Evolutionary conservation across 2,329 filamentous ascomycete species (phyloP).

Genomic region (Arthrobotrys conoides): DNA sequence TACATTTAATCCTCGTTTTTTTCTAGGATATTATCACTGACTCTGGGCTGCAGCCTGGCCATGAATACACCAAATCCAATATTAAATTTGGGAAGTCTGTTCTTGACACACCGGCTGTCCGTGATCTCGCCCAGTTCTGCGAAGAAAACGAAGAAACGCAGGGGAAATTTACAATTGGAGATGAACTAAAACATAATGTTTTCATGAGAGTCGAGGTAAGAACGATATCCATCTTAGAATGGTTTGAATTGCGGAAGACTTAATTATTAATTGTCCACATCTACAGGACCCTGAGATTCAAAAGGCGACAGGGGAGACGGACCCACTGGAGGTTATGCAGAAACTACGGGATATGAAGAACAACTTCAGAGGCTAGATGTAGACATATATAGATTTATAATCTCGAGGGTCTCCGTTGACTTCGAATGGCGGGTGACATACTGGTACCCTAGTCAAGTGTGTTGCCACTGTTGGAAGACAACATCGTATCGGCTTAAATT

Average conservation of each 20-base stretch:
- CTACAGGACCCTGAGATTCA: constrained; percentile 83
- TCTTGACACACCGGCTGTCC: constrained; percentile 79
- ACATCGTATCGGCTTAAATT: constrained; percentile 39
- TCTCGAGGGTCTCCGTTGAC: no score
- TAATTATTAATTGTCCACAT: not conserved
- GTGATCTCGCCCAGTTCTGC: constrained; percentile 79
- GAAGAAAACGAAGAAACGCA: constrained; percentile 90
- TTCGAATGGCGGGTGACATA: no score
- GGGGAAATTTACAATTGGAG: constrained; percentile 94
- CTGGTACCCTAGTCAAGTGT: constrained; percentile 10
- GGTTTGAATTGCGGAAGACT: not conserved
- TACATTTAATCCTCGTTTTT: not conserved
- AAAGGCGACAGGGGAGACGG: constrained; percentile 83
- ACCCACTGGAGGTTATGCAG: constrained; percentile 86
- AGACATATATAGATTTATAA: no score
- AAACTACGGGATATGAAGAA: constrained; percentile 94
- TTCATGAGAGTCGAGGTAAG: constrained; percentile 90
- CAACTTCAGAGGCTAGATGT: constrained; percentile 36
- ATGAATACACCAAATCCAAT: constrained; percentile 98
- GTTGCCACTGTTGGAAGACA: constrained; percentile 56
- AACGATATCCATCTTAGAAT: constrained; percentile 50
- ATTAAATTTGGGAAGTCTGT: constrained; percentile 88
- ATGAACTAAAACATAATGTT: constrained; percentile 97
- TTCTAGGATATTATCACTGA: constrained; percentile 8
- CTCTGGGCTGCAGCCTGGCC: constrained; percentile 70